Evolutionary conservation across 345 rosid genomes (phyloP).

Genomic region (Carallia brachiata): DNA sequence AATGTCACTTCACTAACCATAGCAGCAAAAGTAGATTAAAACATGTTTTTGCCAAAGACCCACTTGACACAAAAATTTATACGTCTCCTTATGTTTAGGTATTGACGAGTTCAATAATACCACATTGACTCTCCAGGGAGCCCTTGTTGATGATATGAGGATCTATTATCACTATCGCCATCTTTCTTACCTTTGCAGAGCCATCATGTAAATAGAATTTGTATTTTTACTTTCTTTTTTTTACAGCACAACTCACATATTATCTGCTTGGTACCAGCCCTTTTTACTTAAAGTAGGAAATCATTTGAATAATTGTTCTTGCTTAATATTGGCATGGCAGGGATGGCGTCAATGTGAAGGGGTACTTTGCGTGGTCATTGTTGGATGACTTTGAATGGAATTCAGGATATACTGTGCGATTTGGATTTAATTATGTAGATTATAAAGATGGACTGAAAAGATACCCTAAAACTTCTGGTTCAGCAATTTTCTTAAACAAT

Average conservation of each 20-base stretch:
- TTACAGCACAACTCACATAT: no score
- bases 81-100: slow-evolving; percentile 11
- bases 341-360: slow-evolving; percentile 23
- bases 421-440: slow-evolving; percentile 23
- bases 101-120: slow-evolving; percentile 31
- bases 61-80: no score
- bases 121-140: slow-evolving; percentile 25
- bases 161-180: slow-evolving; percentile 32
- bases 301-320: background rate
- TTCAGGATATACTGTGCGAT: slow-evolving; percentile 20
- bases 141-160: slow-evolving; percentile 34
- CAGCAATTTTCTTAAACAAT: slow-evolving; percentile 10
- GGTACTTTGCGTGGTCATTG: slow-evolving; percentile 28
- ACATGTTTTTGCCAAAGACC: no score
- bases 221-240: no score
- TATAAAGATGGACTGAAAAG: slow-evolving; percentile 24
- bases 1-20: background rate
- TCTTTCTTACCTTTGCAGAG: slow-evolving; percentile 25
- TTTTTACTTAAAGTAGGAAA: no score
- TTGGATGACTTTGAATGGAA: slow-evolving; percentile 25
- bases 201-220: slow-evolving; percentile 32
- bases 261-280: no score
- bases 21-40: no score
- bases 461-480: slow-evolving; percentile 30
- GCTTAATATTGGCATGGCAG: background rate